Evolutionary conservation across 1,139 yeast species (phyloP), one percentile per base, ranked within the genome.

Genomic region (Debaryomyces nepalensis): DNA sequence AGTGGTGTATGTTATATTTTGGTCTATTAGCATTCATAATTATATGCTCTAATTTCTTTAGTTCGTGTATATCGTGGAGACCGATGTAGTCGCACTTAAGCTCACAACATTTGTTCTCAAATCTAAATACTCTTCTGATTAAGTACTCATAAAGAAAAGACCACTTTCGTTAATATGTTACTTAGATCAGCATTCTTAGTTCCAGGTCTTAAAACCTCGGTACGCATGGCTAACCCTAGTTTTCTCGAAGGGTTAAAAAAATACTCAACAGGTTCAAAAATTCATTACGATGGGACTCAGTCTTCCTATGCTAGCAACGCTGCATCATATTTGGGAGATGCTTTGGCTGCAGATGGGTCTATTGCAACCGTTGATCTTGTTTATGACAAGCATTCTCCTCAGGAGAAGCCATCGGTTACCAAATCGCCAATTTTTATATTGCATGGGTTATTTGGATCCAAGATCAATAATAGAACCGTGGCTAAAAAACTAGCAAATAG

Each of bases 361-460:
- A 57, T 66, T 5, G 59, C 55, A 42, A 59, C 73, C 0, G 74
- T 70, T 2, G 54, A 58, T 12, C 54, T 70, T 30, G 53, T 43
- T 8, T 69, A 48, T 42, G 75, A 70, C 37, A 50, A 57, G 18
- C 67, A 65, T 45, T 45, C 55, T 1, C 71, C 73, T 3, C 47
- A 47, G 22, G 40, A 43, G 1, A 43, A 23, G 2, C 37, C 48
- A 11, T 45, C 51, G 3, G 48, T 52, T 1, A 43, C 42, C 1
- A 61, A 50, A 50, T 55, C 70, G 12, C 96, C 97, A 1, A 65
- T 93, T 11, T 63, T 93, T 26, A 80, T 93, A 26, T 64, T 91
- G 30, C 99, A 93, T 63, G 99, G 99, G 0, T 66, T 93, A 9
- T 89, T 93, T 61, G 99, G 99, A 1, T 82, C 87, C 42, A 86